Evolutionary conservation across 73 alveolate species (phyloP), one percentile per base, ranked within the genome.

Genomic region (Strombidium stylifer): DNA sequence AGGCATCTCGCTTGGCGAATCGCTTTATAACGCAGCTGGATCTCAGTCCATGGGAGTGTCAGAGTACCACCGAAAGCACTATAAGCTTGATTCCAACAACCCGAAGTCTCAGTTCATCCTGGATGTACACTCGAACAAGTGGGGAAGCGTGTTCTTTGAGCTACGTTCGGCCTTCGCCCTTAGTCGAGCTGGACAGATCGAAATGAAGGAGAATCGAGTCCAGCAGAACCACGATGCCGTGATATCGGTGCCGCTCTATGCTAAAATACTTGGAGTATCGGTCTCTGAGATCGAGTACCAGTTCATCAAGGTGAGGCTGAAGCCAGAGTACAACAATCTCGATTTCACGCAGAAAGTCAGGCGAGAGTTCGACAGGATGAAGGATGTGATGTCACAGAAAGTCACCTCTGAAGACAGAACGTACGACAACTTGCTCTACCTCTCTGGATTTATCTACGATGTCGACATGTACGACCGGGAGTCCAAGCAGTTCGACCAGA

Each of bases 1-100:
- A n/a, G n/a, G n/a, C n/a, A n/a, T n/a, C n/a, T n/a, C n/a, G n/a
- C n/a, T 73, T 2, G 82, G 48, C 14, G 90, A 83, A 45, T 67
- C 82, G 53, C 73, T 87, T 8, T 87, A 82, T 49, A 87, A 93
- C 39, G 72, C 90, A 6, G 56, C 89, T 62, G 96, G 96, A 14
- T 32, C 83, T 57, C 58, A 87, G 61, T 47, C 84, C 32, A 80
- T 60, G 26, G 85, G 80, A 23, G 30, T 83, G 32, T 64, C 70
- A 10, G 57, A 57, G 19, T 10, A 49, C 55, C 14, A 2, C 19
- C 35, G 5, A 3, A 20, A 27, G 23, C 16, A 48, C 10, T 31
- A 28, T 51, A 23, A 47, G 23, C 35, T 34, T 25, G 18, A 51
- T 47, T 52, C 46, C 32, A 32, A 27, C 58, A 18, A 31, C 64